These are phyloP conservation scores for Plasmopara muralis DNA, from an alignment of 352 stramenopile species.

Conservation along the genomic window DNA sequence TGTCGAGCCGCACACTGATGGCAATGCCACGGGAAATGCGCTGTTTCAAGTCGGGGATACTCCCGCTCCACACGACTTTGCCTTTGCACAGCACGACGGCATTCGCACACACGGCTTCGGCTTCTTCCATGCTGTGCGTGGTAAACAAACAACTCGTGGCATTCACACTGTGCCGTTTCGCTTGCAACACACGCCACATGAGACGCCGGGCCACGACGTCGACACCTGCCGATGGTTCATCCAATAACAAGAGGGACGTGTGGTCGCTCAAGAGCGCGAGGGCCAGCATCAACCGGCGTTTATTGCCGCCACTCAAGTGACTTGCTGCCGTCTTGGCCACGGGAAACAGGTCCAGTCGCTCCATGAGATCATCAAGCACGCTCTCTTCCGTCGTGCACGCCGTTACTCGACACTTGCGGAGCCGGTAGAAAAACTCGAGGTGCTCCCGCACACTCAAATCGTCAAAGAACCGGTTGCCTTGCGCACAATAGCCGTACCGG, in stretches of 20 bases:
- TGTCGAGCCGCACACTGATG: constrained; percentile 61
- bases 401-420: constrained; percentile 32
- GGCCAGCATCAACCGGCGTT: constrained; percentile 72
- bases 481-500: constrained; percentile 75
- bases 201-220: constrained; percentile 72
- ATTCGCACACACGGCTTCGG: constrained; percentile 76
- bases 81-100: constrained; percentile 72
- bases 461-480: constrained; percentile 70
- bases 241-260: constrained; percentile 58
- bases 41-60: constrained; percentile 77
- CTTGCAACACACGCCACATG: constrained; percentile 73
- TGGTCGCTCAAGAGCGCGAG: constrained; percentile 62
- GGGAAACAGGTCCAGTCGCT: constrained; percentile 50
- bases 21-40: constrained; percentile 56
- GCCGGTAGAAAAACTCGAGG: constrained; percentile 57
- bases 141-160: constrained; percentile 73
- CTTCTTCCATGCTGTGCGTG: constrained; percentile 83
- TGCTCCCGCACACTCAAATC: constrained; percentile 72
- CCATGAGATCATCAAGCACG: constrained; percentile 39
- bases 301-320: constrained; percentile 79
- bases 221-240: constrained; percentile 76
- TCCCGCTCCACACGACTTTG: constrained; percentile 64
- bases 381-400: constrained; percentile 21
- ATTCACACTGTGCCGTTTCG: constrained; percentile 40
- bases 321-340: constrained; percentile 46